Evolutionary conservation across 2,329 filamentous ascomycete genomes (phyloP).

Genomic region (Macrophomina phaseolina): DNA sequence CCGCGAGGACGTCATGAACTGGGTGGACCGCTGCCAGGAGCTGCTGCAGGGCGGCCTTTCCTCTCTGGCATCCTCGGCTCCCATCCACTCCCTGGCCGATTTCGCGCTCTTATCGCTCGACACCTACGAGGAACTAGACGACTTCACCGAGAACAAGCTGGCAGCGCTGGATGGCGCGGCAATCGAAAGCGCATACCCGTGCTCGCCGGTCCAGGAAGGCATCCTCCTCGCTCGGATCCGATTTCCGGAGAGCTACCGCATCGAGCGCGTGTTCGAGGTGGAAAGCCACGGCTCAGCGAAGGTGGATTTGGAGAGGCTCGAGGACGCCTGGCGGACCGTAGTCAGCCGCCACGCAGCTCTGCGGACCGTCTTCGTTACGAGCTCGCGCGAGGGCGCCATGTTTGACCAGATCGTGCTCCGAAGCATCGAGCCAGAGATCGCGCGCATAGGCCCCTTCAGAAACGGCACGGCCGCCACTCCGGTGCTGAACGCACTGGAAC

Average conservation of each 20-base stretch:
- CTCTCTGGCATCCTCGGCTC: background rate
- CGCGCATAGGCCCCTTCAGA: background rate
- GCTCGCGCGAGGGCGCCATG: constrained; percentile 42
- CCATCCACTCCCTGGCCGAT: constrained; percentile 1
- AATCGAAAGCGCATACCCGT: background rate
- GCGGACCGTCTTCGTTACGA: constrained; percentile 42
- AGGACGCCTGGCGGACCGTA: constrained; percentile 39
- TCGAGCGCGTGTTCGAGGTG: background rate
- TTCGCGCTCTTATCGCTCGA: background rate
- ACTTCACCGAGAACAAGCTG: constrained; percentile 1
- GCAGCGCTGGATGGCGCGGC: background rate
- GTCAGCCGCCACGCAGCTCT: constrained; percentile 42
- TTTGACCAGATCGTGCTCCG: constrained; percentile 44
- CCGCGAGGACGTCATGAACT: constrained; percentile 4
- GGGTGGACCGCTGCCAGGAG: constrained; percentile 1
- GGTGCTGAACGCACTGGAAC: constrained; percentile 26
- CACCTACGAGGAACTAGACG: background rate
- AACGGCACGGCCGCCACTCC: background rate
- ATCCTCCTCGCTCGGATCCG: background rate
- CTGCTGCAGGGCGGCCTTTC: background rate
- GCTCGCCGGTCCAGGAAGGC: background rate
- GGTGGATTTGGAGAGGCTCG: constrained; percentile 37
- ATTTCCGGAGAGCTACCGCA: constrained; percentile 3
- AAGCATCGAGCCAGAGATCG: constrained; percentile 34
- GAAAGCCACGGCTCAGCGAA: constrained; percentile 32